Base-by-base conservation (phyloP, 805 yeast genomes). In the Saturnispora silvae region DNA sequence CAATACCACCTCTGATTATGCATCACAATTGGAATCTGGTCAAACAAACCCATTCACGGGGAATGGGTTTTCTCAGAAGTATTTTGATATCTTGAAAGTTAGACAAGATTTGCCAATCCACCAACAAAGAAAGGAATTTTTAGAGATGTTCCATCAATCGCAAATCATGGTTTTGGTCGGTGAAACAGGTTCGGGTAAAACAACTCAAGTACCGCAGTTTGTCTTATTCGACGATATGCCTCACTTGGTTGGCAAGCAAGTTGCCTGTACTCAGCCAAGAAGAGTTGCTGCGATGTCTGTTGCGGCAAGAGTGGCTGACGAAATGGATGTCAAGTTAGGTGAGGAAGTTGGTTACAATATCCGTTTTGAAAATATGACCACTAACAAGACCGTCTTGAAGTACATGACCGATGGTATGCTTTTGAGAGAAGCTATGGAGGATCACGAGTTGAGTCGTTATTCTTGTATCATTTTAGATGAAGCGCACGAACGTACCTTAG, bases 391-490 rank as follows among this genome's bases (percentile, higher is more conserved):
- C 5, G 71, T 87, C 26, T 66, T 89, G 52, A 85, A 86, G 61
- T 89, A 92, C 65, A 84, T 89, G 96, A 89, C 98, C 9, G 98
- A 89, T 65, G 98, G 98, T 77, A 87, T 89, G 96, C 70, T 89
- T 37, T 65, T 89, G 48, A 74, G 96, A 54, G 98, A 89, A 62
- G 96, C 96, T 20, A 87, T 92, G 97, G 92, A 81, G 46, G 98
- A 89, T 56, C 96, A 85, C 49, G 72, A 78, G 42, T 67, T 89
- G 56, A 61, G 64, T 4, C 68, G 80, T 46, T 89, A 89, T 59
- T 80, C 94, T 14, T 89, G 95, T 52, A 82, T 89, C 43, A 85
- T 89, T 46, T 66, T 89, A 43, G 98, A 89, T 70, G 98, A 89
- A 66, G 97, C 97, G 32, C 98, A 89, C 65, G 98, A 89, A 62